Evolutionary conservation across 164 flowering plant genomes (phyloP).

Genomic region (Litsea cubeba): DNA sequence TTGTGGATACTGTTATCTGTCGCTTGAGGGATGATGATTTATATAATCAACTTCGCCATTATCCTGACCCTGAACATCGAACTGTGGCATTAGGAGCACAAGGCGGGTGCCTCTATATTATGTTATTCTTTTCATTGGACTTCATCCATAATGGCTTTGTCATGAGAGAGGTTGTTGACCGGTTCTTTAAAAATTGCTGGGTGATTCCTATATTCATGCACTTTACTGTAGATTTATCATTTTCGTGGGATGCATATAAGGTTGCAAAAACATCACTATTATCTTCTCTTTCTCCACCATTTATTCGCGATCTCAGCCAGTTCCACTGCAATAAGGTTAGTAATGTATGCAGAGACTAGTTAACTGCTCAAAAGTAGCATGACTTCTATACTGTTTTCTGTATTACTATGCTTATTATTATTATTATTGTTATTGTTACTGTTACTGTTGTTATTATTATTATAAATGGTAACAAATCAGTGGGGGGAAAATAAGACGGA

Average conservation of each 20-base stretch:
- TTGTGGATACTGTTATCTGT: constrained; percentile 21
- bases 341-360: background rate
- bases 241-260: constrained; percentile 24
- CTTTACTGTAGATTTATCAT: constrained; percentile 23
- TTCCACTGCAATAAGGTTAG: constrained; percentile 23
- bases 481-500: too few species aligned
- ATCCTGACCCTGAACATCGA: constrained; percentile 29
- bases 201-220: constrained; percentile 25
- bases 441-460: too few species aligned
- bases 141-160: constrained; percentile 20
- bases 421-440: too few species aligned
- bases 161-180: constrained; percentile 29
- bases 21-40: constrained; percentile 23
- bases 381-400: background rate
- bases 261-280: constrained; percentile 25
- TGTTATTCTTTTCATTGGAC: constrained; percentile 22
- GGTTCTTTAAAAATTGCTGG: constrained; percentile 25
- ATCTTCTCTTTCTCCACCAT: constrained; percentile 14
- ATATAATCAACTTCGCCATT: constrained; percentile 15
- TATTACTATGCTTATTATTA: too few species aligned
- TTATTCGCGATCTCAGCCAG: constrained; percentile 20
- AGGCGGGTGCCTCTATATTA: constrained; percentile 20
- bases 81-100: constrained; percentile 27
- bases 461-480: too few species aligned
- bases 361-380: background rate